phyloP scores from a whole-genome alignment of 1,284 basidiomycete species.

The Stygiomarasmius scandens region DNA sequence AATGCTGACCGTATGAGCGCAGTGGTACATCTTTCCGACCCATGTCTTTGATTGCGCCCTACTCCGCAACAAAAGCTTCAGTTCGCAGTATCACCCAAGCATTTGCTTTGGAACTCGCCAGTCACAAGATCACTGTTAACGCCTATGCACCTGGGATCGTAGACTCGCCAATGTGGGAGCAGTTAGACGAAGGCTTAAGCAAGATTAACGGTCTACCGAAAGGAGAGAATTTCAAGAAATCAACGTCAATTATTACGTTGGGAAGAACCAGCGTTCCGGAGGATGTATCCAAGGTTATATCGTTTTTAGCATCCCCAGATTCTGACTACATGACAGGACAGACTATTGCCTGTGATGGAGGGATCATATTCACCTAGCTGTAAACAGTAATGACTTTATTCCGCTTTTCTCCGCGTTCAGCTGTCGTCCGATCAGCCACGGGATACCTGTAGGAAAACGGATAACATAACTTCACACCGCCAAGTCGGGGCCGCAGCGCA shows the following conservation, averaged over 20 bases:
- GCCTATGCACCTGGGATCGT: constrained; percentile 14
- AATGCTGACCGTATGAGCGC: neutral
- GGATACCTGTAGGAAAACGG: too few species aligned
- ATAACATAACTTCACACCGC: too few species aligned
- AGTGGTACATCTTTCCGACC: constrained; percentile 10
- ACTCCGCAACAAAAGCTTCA: constrained; percentile 17
- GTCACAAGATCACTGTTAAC: constrained; percentile 15
- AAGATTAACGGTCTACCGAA: constrained; percentile 7
- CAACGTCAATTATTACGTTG: constrained; percentile 1
- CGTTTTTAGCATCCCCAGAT: constrained; percentile 14
- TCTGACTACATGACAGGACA: constrained; percentile 17
- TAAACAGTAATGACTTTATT: too few species aligned
- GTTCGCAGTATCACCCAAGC: constrained; percentile 18
- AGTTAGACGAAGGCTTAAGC: constrained; percentile 7
- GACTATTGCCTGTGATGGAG: constrained; percentile 13
- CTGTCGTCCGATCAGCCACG: too few species aligned
- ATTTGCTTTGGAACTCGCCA: constrained; percentile 12
- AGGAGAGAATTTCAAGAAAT: constrained; percentile 4
- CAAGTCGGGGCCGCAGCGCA: too few species aligned
- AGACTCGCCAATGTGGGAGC: constrained; percentile 10
- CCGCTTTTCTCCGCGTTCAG: too few species aligned
- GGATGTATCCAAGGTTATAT: constrained; percentile 16
- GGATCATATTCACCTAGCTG: constrained; percentile 9
- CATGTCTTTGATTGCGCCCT: neutral
- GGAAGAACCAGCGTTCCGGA: constrained; percentile 15